A percentile compares a stretch with the other conserved stretches of the same genome.
Conservation (phyloP, 768 basidiomycete species). For the Termitomyces sp. region DNA sequence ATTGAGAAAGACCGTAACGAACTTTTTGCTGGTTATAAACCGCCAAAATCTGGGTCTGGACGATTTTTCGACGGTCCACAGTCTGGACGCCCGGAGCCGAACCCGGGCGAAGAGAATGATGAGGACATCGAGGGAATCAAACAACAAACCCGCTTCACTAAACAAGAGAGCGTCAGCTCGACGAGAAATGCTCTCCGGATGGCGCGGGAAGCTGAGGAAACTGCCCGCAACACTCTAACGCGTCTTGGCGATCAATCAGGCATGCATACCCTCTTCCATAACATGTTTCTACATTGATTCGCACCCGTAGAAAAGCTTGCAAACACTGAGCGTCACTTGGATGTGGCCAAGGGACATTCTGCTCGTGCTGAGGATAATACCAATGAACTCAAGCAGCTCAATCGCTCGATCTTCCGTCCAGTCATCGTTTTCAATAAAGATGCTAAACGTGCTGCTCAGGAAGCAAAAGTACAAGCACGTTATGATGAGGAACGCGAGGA, state of each 20-base stretch:
- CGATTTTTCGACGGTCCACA: conserved; percentile 66
- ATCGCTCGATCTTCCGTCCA: conserved; percentile 91
- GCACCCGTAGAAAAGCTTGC: conserved; percentile 66
- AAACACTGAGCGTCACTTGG: conserved; percentile 92
- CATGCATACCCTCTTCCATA: conserved; percentile 26
- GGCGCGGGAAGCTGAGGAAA: conserved; percentile 96
- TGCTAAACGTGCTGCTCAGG: conserved; percentile 80
- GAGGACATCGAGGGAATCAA: conserved; percentile 95
- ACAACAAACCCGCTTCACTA: conserved; percentile 79
- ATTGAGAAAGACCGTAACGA: conserved; percentile 64
- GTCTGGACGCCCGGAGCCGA: conserved; percentile 32
- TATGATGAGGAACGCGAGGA: conserved; percentile 84
- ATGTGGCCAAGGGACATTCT: conserved; percentile 85
- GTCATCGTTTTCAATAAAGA: conserved; percentile 93
- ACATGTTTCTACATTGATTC: not conserved
- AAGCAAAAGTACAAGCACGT: conserved; percentile 75
- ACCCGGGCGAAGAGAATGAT: conserved; percentile 68
- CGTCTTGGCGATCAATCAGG: conserved; percentile 93
- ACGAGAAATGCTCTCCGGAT: conserved; percentile 90
- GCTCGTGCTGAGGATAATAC: conserved; percentile 89
- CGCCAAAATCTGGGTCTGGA: conserved; percentile 50
- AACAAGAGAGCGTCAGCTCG: conserved; percentile 88
- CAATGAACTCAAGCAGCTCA: conserved; percentile 89
- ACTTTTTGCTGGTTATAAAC: conserved; percentile 71
- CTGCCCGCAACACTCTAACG: conserved; percentile 75